Base-by-base conservation (phyloP, 179 eudicot genomes). In the Vitellaria paradoxa region DNA sequence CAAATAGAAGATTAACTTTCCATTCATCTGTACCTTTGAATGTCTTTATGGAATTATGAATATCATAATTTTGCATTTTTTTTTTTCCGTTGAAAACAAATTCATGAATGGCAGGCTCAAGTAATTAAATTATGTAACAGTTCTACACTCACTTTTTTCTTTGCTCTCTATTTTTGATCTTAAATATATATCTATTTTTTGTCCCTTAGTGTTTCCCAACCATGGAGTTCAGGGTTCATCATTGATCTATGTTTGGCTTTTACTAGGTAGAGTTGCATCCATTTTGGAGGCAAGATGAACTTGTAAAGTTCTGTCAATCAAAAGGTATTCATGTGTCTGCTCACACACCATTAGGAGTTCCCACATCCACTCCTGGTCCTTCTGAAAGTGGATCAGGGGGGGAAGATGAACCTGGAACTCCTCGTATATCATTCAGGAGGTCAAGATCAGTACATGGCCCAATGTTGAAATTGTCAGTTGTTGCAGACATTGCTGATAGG, bases 371-470 rank as follows among this genome's bases (percentile, higher is more conserved):
- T 75, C 75, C 85, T 60, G 73, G 76, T 46, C 61, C 79, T 21
- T 75, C 82, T 55, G 82, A 82, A 59, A 82, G 77, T 67, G 82
- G 82, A 55, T 82, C 85, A 37, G 79, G 85, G 26, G 85, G 65
- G 72, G 85, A 82, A 76, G 85, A 82, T 82, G 85, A 82, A 67
- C 80, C 85, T 30, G 85, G 85, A 76, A 82, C 85, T 65, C 85
- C 85, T 76, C 82, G 85, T 17, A 79, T 82, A 61, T 76, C 80
- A n/a, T 82, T 82, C 75, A 82, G 82, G 74, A 75, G 85, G 80
- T 82, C 85, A 18, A 76, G 85, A 79, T 82, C 85, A 65, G 85
- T 82, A 10, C 85, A 82, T 14, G 82, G 82, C n/a, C 85, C 85
- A 12, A 82, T 82, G 85, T 70, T 82, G 76, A 82, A 82, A 62